Evolutionary conservation across 768 basidiomycete genomes (phyloP), one percentile per base, ranked within the genome.

Genomic region (Phanerochaete carnosa): DNA sequence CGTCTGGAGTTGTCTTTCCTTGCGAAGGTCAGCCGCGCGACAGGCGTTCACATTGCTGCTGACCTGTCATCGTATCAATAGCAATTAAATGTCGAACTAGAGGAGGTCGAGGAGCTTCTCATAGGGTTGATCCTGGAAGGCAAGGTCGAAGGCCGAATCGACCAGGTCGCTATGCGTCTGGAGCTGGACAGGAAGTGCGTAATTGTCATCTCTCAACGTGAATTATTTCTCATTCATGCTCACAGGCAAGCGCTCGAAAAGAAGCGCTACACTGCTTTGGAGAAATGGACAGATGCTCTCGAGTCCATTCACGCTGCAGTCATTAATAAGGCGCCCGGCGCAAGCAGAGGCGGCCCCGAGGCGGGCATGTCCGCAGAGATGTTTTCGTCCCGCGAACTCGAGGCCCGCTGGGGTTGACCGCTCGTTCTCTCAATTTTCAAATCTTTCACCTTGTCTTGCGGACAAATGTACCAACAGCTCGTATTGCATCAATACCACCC

Each of bases 121-220:
- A 89, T 98, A 61, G 89, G 91, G 16, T 83, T 98, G 25, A 98
- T 99, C 60, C 76, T 98, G 26, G 97, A 99, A 72, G 94, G 93
- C n/a, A 96, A 93, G 72, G 93, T 99, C 12, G 92, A 96, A 66
- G 97, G 97, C 12, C 84, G 88, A 64, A 98, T 99, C 69, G 96
- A 99, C 74, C 97, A 99, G 76, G 94, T 97, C 39, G 86, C 91
- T 37, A 95, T 95, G 83, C 80, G 93, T 57, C 80, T 99, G 16
- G 94, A 98, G 68, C 79, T 99, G 39, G 95, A 96, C 66, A 80
- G 87, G 71, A 88, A 94, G 92, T 93, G 58, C 61, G 87, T 79
- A 26, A 37, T 56, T 50, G 45, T 55, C 22, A 53, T 55, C 52
- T 19, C 3, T 55, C 2, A 32, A 28, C 25, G 37, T 55, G 22